Conservation (phyloP, 2,329 filamentous ascomycete species). For the Aphanocladium album region DNA sequence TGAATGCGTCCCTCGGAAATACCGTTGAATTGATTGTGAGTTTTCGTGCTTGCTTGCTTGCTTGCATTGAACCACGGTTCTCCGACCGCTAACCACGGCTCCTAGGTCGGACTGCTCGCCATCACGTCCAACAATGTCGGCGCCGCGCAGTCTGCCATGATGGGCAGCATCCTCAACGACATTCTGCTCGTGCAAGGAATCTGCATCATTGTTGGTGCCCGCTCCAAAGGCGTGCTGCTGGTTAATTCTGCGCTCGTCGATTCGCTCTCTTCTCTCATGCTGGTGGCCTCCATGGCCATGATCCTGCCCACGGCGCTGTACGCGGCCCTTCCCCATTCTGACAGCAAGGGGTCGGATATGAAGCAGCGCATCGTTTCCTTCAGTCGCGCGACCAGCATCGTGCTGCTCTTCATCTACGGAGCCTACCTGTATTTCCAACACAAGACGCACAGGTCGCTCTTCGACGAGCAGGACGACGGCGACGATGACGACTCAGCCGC, state of each 20-base stretch:
- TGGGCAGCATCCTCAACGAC: slow-evolving; percentile 18
- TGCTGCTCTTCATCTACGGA: slow-evolving; percentile 14
- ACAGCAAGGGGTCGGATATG: background rate
- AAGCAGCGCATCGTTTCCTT: slow-evolving; percentile 14
- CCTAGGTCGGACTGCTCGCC: slow-evolving; percentile 15
- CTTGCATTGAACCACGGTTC: background rate
- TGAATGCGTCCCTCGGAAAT: slow-evolving; percentile 18
- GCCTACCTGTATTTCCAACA: slow-evolving; percentile 17
- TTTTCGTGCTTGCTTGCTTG: background rate
- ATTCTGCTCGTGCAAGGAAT: slow-evolving; percentile 17
- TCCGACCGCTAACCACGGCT: background rate
- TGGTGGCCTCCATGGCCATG: slow-evolving; percentile 17
- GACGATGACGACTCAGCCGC: background rate
- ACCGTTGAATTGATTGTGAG: slow-evolving; percentile 17
- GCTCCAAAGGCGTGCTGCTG: slow-evolving; percentile 15
- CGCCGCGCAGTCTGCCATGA: slow-evolving; percentile 16
- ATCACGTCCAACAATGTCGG: slow-evolving; percentile 14
- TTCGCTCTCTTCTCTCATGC: slow-evolving; percentile 17
- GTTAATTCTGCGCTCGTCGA: slow-evolving; percentile 17
- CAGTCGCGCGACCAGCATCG: slow-evolving; percentile 15
- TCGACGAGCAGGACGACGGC: slow-evolving; percentile 9
- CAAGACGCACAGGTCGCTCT: slow-evolving; percentile 16
- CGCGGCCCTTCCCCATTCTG: slow-evolving; percentile 9
- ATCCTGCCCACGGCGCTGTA: slow-evolving; percentile 16
- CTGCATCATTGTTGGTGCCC: slow-evolving; percentile 16